These are phyloP conservation scores for Pleoardoris graminearum DNA, from an alignment of 2,329 filamentous ascomycete genomes.

Conservation along the genomic window DNA sequence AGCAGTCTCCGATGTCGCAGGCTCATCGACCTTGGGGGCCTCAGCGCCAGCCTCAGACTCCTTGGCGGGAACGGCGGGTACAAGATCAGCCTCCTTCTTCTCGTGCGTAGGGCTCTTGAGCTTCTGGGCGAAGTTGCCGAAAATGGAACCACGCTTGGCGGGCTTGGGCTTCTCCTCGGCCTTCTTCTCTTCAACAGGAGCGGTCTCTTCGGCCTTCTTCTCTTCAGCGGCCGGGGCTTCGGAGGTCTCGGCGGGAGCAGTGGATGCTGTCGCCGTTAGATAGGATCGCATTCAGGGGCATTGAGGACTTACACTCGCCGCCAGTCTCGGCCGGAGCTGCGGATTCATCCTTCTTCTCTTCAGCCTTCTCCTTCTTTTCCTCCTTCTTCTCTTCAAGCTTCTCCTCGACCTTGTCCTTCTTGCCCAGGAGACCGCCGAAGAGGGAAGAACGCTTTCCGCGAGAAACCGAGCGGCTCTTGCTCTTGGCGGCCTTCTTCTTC, in stretches of 20 bases:
- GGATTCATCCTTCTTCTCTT: conserved; percentile 34
- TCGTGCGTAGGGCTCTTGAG: conserved; percentile 54
- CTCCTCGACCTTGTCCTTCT: conserved; percentile 60
- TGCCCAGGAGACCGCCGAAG: conserved; percentile 61
- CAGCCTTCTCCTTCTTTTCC: conserved; percentile 40
- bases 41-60: conserved; percentile 49
- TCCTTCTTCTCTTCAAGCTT: conserved; percentile 52
- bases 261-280: conserved; percentile 24
- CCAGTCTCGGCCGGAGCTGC: conserved; percentile 26
- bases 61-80: conserved; percentile 53
- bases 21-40: conserved; percentile 41
- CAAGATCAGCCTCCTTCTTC: conserved; percentile 73
- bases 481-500: conserved; percentile 51
- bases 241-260: conserved; percentile 11
- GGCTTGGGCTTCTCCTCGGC: conserved; percentile 59
- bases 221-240: conserved; percentile 25
- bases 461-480: conserved; percentile 64
- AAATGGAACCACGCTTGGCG: conserved; percentile 84
- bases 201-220: conserved; percentile 53
- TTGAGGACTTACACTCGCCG: conserved; percentile 34
- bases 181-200: conserved; percentile 53
- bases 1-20: conserved; percentile 46
- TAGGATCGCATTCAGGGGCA: neutral
- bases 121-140: conserved; percentile 71
- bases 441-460: conserved; percentile 62